Base-by-base conservation (phyloP, 805 yeast genomes). In the Phaffomyces thermotolerans region DNA sequence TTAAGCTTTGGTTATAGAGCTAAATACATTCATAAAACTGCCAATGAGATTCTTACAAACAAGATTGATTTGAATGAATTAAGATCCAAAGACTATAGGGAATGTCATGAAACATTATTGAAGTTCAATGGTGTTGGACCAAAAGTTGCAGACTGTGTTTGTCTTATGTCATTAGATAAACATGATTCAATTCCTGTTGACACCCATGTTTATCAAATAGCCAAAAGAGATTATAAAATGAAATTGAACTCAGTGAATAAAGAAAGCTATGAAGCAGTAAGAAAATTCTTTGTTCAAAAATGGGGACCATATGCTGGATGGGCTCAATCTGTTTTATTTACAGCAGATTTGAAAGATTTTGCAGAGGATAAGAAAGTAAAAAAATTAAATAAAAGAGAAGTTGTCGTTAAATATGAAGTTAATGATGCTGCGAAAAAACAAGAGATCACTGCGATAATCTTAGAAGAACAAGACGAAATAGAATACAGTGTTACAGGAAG, bases 231-330 rank as follows among this genome's bases (percentile, higher is more conserved):
- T 58, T 91, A 88, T 62, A 76, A 76, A 51, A 74, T 78, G 51
- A 75, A 67, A 48, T 46, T 56, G 4, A 53, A 57, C 9, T 47
- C 52, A 4, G 58, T 62, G 2, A 61, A 54, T 4, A 62, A 63
- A 37, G 52, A 51, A 25, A 62, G 63, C 1, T 46, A 65, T 22
- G 57, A 59, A 23, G 68, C 71, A 20, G 82, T 88, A 7, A 70
- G 88, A 36, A 55, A 58, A 8, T 76, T 72, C 58, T 81, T 91
- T 59, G 69, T 73, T 37, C 69, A 71, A 0, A 65, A 80, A 36
- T 93, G 96, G 91, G 97, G 96, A 0, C 76, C 75, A 2, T 84
- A 84, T 59, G 97, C 99, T 2, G 99, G 99, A 0, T 93, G 99
- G 99, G 98, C 98, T 0, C 99, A 91, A 57, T 84, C 91, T n/a